Conservation (phyloP, 805 yeast genomes). For the Pichia nanzhaoensis region DNA sequence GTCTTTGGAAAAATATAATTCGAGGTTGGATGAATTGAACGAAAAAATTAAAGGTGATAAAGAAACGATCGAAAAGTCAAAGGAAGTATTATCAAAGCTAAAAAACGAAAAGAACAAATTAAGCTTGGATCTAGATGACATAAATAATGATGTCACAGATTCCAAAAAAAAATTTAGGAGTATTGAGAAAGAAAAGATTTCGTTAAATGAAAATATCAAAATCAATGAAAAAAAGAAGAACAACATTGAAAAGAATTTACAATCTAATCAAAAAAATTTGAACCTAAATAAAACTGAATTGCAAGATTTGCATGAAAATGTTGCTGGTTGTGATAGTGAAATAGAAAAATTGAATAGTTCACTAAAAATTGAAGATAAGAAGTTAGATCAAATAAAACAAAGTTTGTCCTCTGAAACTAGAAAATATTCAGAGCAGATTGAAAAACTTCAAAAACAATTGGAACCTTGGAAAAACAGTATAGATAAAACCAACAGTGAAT, state of each 20-base stretch:
- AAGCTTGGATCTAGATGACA: slow-evolving; percentile 18
- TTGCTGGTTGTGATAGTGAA: slow-evolving; percentile 38
- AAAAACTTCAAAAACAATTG: slow-evolving; percentile 50
- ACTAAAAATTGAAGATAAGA: slow-evolving; percentile 45
- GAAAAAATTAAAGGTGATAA: slow-evolving; percentile 10
- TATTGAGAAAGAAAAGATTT: slow-evolving; percentile 52
- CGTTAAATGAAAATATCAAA: slow-evolving; percentile 71
- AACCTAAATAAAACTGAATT: slow-evolving; percentile 42
- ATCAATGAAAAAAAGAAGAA: slow-evolving; percentile 52
- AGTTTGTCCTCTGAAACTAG: slow-evolving; percentile 71
- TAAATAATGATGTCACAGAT: slow-evolving; percentile 24
- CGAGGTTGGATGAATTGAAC: neutral
- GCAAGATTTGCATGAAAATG: slow-evolving; percentile 38
- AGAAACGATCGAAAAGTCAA: slow-evolving; percentile 28
- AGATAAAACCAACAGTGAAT: slow-evolving; percentile 54
- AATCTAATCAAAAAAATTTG: slow-evolving; percentile 39
- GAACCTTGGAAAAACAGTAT: slow-evolving; percentile 80
- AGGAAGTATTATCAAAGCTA: slow-evolving; percentile 30
- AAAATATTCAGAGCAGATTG: slow-evolving; percentile 58
- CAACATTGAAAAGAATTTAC: slow-evolving; percentile 51
- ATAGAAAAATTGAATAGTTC: slow-evolving; percentile 37
- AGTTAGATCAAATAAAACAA: slow-evolving; percentile 56
- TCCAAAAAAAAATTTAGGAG: slow-evolving; percentile 34
- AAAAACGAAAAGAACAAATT: slow-evolving; percentile 27
- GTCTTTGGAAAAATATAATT: slow-evolving; percentile 35